phyloP scores from a whole-genome alignment of 2,329 filamentous ascomycete genomes.

The Venturiaceae sp. region DNA sequence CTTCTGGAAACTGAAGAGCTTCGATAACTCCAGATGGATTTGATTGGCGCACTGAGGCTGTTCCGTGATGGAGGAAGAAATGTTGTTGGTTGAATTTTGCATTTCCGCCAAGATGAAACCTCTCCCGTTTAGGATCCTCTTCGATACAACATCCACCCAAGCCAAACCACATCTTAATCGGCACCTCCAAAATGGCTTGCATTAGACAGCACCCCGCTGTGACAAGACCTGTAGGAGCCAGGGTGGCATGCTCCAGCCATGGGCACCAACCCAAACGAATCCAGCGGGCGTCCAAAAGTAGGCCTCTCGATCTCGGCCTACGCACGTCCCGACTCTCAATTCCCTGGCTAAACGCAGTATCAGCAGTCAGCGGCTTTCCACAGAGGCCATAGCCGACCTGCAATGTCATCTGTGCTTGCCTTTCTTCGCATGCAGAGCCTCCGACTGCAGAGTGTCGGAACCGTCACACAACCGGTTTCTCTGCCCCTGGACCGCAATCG shows the following conservation, averaged over 20 bases:
- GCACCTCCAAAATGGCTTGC: neutral
- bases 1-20: neutral
- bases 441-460: neutral
- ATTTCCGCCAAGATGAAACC: neutral
- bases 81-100: neutral
- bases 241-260: neutral
- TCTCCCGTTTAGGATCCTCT: neutral
- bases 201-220: neutral
- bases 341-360: neutral
- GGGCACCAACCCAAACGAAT: neutral
- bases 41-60: neutral
- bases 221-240: neutral
- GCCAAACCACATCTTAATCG: neutral
- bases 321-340: neutral
- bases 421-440: neutral
- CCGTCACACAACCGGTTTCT: neutral
- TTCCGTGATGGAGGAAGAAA: neutral
- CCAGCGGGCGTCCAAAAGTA: neutral
- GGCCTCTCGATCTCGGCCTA: neutral
- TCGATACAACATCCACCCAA: neutral
- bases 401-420: neutral
- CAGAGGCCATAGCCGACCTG: neutral
- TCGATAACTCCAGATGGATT: neutral
- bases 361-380: neutral
- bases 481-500: neutral